Conservation (phyloP, 768 basidiomycete genomes). For the Mycena alexandri region DNA sequence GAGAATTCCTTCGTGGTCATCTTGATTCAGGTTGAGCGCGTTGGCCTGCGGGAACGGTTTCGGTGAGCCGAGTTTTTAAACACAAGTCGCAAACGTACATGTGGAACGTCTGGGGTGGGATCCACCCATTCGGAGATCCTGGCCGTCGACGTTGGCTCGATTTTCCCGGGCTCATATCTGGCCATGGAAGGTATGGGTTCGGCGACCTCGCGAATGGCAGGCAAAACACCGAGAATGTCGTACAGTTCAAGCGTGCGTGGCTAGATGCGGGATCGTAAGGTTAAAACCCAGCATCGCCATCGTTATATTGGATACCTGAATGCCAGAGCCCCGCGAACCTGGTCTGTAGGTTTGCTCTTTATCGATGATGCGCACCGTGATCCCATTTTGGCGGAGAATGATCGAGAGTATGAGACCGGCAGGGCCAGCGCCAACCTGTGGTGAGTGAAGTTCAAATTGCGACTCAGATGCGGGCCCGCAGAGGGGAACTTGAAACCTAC, state of each 20-base stretch:
- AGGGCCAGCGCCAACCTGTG: slow-evolving; percentile 36
- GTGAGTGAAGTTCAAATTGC: background rate
- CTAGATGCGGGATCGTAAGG: background rate
- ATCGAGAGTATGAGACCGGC: slow-evolving; percentile 49
- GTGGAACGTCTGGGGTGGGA: slow-evolving; percentile 36
- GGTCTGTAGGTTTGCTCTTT: slow-evolving; percentile 37
- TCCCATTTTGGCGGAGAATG: slow-evolving; percentile 44
- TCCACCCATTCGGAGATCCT: slow-evolving; percentile 24
- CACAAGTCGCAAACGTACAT: slow-evolving; percentile 28
- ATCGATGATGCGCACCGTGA: slow-evolving; percentile 52
- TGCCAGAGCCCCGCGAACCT: slow-evolving; percentile 44
- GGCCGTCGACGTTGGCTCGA: slow-evolving; percentile 12
- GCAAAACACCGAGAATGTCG: slow-evolving; percentile 41
- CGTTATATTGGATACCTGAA: slow-evolving; percentile 36
- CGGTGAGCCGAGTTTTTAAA: background rate
- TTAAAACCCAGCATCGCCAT: too few relatives aligned
- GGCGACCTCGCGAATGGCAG: slow-evolving; percentile 29
- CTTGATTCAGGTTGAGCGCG: slow-evolving; percentile 40
- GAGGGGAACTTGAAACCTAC: background rate
- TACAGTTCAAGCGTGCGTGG: slow-evolving; percentile 40
- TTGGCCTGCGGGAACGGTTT: slow-evolving; percentile 33
- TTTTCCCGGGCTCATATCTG: slow-evolving; percentile 34
- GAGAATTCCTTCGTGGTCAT: slow-evolving; percentile 46
- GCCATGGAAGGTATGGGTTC: slow-evolving; percentile 14
- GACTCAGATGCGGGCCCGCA: too few relatives aligned